Base-by-base conservation (phyloP, 352 stramenopile species). In the Globisporangium orthogonon region DNA sequence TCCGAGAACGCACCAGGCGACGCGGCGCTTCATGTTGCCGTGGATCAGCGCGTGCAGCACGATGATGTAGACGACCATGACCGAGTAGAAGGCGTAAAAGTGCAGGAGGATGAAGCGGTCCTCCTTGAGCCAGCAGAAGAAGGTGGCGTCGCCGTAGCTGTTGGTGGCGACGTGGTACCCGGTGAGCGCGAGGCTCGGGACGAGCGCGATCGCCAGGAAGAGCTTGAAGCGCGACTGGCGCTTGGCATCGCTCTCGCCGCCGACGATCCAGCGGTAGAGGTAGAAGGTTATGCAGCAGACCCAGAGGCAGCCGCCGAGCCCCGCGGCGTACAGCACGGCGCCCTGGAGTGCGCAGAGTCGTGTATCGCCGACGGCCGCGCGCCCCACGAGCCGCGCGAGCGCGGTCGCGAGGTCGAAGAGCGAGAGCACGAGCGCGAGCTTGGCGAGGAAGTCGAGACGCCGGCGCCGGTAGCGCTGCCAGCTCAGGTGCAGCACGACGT, bases 251-350 rank as follows among this genome's bases (percentile, higher is more conserved):
- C 76, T 85, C 50, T 94, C 83, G 37, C 81, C 74, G 15, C 72
- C 75, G 14, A 83, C 76, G 48, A 91, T 85, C 83, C 83, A 94
- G 3, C 79, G 74, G 60, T 91, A 90, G 14, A 94, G 65, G 49
- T 91, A 91, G 65, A 84, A 91, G 7, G 78, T 73, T 61, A 91
- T 89, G 54, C 81, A 94, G 43, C 70, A 87, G 39, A 83, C 78
- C 78, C 83, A 94, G 39, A 82, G 63, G 50, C 76, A 89, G 57
- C 75, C 78, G 15, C 74, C 74, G 18, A 94, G 66, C 18, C 73
- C 73, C 15, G 63, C 61, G 7, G 66, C 66, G 52, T 94, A 70
- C 53, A 87, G 76, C n/a, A 85, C 59, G 0, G 72, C 61, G 23
- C 72, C 81, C 56, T 94, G 83, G 0, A 77, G 48, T 30, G 75